Percentiles rank a stretch among this genome's conserved stretches.
Evolutionary conservation across 129 eudicot species (phyloP).

Genomic region (Flaveria bidentis): DNA sequence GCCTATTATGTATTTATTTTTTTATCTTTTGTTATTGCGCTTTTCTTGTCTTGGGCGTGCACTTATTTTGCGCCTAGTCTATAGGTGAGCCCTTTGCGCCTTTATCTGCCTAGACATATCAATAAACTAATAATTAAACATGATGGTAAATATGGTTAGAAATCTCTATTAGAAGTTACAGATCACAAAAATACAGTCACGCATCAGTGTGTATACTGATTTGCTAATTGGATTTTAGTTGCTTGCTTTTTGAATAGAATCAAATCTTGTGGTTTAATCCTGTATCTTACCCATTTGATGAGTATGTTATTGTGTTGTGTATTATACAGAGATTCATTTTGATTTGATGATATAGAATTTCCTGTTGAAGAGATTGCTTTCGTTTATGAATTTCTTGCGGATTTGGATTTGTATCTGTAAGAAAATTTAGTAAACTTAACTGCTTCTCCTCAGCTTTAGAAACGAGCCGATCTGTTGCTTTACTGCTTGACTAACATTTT

Average conservation of each 20-base stretch:
- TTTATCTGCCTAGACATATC: not conserved
- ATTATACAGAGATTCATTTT: not conserved
- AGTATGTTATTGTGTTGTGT: not conserved
- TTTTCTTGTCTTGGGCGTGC: not conserved
- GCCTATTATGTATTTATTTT: not conserved
- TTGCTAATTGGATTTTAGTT: not conserved
- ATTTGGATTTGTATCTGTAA: not conserved
- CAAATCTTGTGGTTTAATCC: not conserved
- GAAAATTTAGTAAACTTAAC: not conserved
- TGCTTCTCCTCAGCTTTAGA: not conserved
- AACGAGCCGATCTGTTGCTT: not conserved
- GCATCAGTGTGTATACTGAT: not conserved
- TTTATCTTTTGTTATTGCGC: not conserved
- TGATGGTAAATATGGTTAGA: not conserved
- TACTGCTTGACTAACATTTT: not conserved
- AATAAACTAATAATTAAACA: not conserved
- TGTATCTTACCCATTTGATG: conserved; percentile 1
- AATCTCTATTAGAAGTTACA: not conserved
- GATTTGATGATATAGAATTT: not conserved
- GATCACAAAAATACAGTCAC: not conserved
- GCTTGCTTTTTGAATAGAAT: not conserved
- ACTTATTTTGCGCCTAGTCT: not conserved
- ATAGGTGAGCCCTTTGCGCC: not conserved
- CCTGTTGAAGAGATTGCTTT: not conserved
- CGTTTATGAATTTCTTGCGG: not conserved